Percentiles rank a stretch among this genome's conserved stretches.
Evolutionary conservation across 1,284 basidiomycete species (phyloP).

Genomic region (Amylostereum areolatum): DNA sequence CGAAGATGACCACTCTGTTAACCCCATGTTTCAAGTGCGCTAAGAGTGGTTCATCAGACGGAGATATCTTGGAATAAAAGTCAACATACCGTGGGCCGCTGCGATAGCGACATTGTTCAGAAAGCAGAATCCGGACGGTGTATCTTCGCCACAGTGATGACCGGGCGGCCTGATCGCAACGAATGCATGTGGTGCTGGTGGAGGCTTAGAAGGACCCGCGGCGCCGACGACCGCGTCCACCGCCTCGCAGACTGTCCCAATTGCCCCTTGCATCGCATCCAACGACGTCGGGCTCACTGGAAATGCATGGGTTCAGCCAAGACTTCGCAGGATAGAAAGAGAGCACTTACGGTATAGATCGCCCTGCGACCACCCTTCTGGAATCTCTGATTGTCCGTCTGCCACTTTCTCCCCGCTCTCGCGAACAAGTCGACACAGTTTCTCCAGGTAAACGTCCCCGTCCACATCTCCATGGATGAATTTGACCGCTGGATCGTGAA

Average conservation of each 20-base stretch:
- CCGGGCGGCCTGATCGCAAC: constrained; percentile 85
- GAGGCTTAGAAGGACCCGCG: constrained; percentile 7
- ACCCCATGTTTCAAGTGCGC: constrained; percentile 79
- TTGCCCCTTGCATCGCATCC: constrained; percentile 69
- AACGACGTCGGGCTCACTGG: constrained; percentile 68
- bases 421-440: constrained; percentile 53
- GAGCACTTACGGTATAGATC: constrained; percentile 74
- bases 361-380: constrained; percentile 64
- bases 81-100: constrained; percentile 73
- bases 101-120: constrained; percentile 91
- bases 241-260: constrained; percentile 80
- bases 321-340: constrained; percentile 10
- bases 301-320: background rate
- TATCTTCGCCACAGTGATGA: constrained; percentile 87
- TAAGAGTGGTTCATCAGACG: constrained; percentile 22
- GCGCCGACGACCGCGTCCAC: constrained; percentile 58
- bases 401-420: constrained; percentile 64
- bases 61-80: background rate
- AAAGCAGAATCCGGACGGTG: constrained; percentile 89
- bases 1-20: constrained; percentile 80
- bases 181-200: constrained; percentile 51
- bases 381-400: constrained; percentile 74
- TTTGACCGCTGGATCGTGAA: constrained; percentile 61
- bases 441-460: constrained; percentile 61
- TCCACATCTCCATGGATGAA: constrained; percentile 71